Conservation (phyloP, 345 rosid species). For the Pelargonium nanum region DNA sequence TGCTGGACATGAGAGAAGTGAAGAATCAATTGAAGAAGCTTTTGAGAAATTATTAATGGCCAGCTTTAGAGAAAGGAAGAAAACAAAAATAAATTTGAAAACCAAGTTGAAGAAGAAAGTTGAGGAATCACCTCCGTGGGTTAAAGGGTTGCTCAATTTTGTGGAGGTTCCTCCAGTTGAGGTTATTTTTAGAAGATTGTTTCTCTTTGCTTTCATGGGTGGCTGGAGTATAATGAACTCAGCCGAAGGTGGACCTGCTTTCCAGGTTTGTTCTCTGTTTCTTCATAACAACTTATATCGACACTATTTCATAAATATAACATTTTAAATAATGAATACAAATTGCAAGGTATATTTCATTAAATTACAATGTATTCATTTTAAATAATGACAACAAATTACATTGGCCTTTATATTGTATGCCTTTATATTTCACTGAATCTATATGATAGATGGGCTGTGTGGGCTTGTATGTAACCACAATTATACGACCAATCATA, state of each 20-base stretch:
- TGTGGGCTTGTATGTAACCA: not conserved
- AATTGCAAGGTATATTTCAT: not conserved
- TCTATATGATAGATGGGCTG: not conserved
- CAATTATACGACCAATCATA: too few relatives aligned
- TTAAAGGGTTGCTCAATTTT: conserved; percentile 58
- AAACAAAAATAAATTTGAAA: conserved; percentile 75
- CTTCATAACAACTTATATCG: conserved; percentile 1
- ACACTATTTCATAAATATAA: not conserved
- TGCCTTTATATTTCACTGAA: too few relatives aligned
- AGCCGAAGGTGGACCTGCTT: conserved; percentile 97
- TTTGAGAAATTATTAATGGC: conserved; percentile 83
- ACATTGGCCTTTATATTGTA: not conserved
- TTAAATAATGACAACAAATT: not conserved
- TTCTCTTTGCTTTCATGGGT: conserved; percentile 96
- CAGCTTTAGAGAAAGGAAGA: conserved; percentile 72
- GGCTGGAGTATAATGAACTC: conserved; percentile 99
- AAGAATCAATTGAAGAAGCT: conserved; percentile 88
- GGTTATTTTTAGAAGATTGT: conserved; percentile 78
- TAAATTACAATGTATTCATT: not conserved
- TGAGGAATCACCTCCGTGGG: conserved; percentile 93
- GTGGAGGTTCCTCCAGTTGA: conserved; percentile 78
- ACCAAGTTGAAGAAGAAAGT: conserved; percentile 82
- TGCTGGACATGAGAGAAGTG: conserved; percentile 84
- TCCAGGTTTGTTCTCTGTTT: conserved; percentile 59
- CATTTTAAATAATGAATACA: not conserved